Base-by-base conservation (phyloP, 202 grass and related monocot species). In the Setaria viridis region DNA sequence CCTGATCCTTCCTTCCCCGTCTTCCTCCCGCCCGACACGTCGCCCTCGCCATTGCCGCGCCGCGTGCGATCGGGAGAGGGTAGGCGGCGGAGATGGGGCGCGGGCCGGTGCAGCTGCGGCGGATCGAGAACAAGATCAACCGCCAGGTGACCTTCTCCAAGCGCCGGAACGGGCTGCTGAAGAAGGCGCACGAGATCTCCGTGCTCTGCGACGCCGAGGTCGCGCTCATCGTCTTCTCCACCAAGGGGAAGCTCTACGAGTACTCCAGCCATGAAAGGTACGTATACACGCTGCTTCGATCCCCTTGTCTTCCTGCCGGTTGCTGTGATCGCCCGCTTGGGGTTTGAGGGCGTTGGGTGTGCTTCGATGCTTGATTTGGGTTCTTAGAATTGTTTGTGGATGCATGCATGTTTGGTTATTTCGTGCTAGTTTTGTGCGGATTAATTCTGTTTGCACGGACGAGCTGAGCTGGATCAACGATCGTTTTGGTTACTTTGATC, bases 81-180 rank as follows among this genome's bases (percentile, higher is more conserved):
- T 9, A 42, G 25, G 30, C 5, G 58, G 57, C 12, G 41, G 70
- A 14, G 49, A 99, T 99, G 96, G 96, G 96, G 76, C 84, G 96
- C 76, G 96, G 96, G 14, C 83, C 83, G 34, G 96, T 99, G 76
- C 93, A 94, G 91, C 86, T 99, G 25, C 92, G 82, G 85, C 88
- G 90, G 86, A 99, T 99, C 87, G 96, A 99, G 93, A 99, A 99
- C 91, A 99, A 99, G 90, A 92, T 99, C 73, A 95, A 95, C 86
- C 88, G 91, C 34, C 96, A 99, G 90, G 96, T 99, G 51, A 95
- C 96, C 58, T 98, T 98, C 86, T 98, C 96, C 37, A 98, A 98
- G 90, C 93, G 96, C 53, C 87, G 93, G 56, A 91, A 71, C 35
- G 96, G 96, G 70, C 47, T 98, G 93, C 70, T 98, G 66, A 98